Percentiles rank a stretch among this genome's conserved stretches.
Evolutionary conservation across 139 green algal species (phyloP).

Genomic region (Edaphochlamys debaryana): DNA sequence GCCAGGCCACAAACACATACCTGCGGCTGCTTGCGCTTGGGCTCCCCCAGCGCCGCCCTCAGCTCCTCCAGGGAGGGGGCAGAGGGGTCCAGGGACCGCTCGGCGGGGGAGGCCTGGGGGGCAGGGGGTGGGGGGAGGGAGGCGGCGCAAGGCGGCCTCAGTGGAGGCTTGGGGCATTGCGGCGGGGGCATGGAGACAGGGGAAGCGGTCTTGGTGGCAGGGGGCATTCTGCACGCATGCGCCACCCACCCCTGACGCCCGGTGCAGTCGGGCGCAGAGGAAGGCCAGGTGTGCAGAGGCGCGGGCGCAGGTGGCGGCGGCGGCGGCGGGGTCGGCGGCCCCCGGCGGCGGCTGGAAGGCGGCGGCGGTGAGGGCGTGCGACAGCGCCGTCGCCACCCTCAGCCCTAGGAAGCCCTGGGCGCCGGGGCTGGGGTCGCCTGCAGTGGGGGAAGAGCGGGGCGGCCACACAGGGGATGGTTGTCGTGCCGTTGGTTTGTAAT

Average conservation of each 20-base stretch:
- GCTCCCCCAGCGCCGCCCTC: not conserved
- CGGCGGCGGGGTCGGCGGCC: not conserved
- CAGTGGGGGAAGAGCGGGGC: too few species aligned
- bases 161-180: not conserved
- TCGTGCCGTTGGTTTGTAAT: too few species aligned
- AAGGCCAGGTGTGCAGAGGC: conserved; percentile 25
- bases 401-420: too few species aligned
- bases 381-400: not conserved
- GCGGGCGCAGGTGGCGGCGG: not conserved
- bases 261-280: conserved; percentile 2
- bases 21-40: not conserved
- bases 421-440: too few species aligned
- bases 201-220: too few species aligned
- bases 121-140: too few species aligned
- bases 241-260: not conserved
- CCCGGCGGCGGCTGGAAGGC: not conserved
- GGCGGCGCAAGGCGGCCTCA: too few species aligned
- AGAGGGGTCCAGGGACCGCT: not conserved
- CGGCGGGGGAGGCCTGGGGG: too few species aligned
- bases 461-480: too few species aligned
- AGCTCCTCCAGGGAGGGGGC: not conserved
- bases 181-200: too few species aligned
- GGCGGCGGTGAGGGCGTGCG: not conserved
- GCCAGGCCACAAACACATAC: too few species aligned
- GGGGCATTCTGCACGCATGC: too few species aligned